A percentile compares a stretch with the other conserved stretches of the same genome.
phyloP scores from a whole-genome alignment of 169 alveolate species.

The Cardiosporidium cionae region DNA sequence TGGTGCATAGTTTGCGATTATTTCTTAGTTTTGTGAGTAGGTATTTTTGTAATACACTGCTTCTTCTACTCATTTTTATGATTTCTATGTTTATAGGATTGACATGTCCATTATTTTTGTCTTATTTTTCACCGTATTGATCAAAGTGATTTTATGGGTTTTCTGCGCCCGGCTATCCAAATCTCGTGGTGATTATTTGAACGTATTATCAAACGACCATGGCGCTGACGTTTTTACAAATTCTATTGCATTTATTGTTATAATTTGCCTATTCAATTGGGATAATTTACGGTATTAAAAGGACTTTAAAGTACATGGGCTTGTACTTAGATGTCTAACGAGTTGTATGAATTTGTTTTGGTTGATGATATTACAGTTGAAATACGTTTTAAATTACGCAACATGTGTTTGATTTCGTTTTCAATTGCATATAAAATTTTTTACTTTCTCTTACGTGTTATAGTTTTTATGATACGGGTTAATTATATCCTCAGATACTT shows the following conservation, averaged over 20 bases:
- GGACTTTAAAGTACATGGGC: neutral
- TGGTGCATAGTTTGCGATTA: no score
- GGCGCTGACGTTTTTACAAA: neutral
- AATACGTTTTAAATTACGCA: no score
- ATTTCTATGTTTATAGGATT: neutral
- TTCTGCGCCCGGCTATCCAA: neutral
- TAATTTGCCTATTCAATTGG: no score
- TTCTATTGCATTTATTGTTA: neutral
- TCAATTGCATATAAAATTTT: no score
- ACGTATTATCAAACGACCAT: neutral
- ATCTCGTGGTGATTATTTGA: neutral
- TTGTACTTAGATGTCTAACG: no score
- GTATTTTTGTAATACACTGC: neutral
- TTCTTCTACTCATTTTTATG: neutral
- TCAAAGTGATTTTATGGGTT: neutral
- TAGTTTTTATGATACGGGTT: no score
- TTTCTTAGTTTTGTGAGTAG: neutral
- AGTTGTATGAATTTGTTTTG: no score
- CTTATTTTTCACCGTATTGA: neutral
- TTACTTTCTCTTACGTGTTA: no score
- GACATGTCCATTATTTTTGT: neutral
- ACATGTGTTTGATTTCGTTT: no score
- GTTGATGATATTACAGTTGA: no score
- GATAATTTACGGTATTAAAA: neutral
- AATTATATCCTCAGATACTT: no score